Base-by-base conservation (phyloP, 768 basidiomycete genomes). In the Rhodotorula diobovata region DNA sequence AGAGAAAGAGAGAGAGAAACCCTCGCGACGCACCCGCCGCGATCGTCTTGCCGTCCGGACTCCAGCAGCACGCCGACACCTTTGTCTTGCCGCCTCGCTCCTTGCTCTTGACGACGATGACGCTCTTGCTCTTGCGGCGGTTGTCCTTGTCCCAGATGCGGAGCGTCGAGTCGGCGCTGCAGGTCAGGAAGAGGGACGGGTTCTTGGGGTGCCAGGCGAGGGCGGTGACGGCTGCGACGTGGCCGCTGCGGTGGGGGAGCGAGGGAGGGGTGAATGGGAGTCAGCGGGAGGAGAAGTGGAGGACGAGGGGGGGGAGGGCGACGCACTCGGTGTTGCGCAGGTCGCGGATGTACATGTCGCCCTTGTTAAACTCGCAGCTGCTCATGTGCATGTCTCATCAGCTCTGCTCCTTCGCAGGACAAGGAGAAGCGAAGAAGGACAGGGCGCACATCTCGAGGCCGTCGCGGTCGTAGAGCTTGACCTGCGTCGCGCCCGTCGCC, bases 311-410 rank as follows among this genome's bases (percentile, higher is more conserved):
- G 20, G n/a, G 65, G 73, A 5, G 30, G 46, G 23, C 28, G 60
- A 83, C 93, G 75, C 77, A 95, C 95, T 89, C 85, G n/a, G 96
- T 99, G 79, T 98, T 89, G 81, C 92, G 92, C 91, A 99, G 94
- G 81, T 99, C 96, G 66, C 96, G 89, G 76, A 99, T 90, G 80
- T 98, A 99, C 70, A 90, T 91, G 81, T 99, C 96, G 45, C 96
- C 96, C 82, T 98, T 98, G 79, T 92, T 84, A 80, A 78, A 84
- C 66, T 81, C 81, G 4, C 80, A 79, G 37, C 82, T 80, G 85
- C 89, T 39, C 14, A 14, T 14, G 14, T 14, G 39, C 39, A 68
- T 7, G 45, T 68, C 54, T 18, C 23, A 4, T 4, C 21, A 45
- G n/a, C 45, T 46, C 6, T 32, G 45, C 25, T 0, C 0, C 28